Percentiles rank a stretch among this genome's conserved stretches.
phyloP scores from a whole-genome alignment of 1,284 basidiomycete species.

The Puccinia brachypodii region DNA sequence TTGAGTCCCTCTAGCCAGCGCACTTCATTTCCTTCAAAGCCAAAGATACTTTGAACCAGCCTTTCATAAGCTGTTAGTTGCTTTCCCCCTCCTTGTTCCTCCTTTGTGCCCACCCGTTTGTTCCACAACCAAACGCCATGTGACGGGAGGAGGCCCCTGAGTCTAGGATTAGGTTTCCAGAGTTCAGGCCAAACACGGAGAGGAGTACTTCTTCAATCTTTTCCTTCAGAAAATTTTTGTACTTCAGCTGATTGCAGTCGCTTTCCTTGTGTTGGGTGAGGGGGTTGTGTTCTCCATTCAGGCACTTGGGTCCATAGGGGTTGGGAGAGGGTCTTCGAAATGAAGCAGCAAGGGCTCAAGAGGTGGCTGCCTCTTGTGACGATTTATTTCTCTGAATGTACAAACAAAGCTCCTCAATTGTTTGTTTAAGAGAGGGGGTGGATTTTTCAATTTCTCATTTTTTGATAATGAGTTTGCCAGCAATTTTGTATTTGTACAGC shows the following conservation, averaged over 20 bases:
- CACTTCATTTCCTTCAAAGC: no score
- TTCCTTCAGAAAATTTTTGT: background rate
- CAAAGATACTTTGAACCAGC: no score
- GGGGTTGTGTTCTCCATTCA: background rate
- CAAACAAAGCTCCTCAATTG: background rate
- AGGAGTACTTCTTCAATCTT: background rate
- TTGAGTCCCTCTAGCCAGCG: no score
- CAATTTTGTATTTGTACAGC: background rate
- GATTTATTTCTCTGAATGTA: constrained; percentile 7
- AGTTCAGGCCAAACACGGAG: background rate
- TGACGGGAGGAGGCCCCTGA: constrained; percentile 11
- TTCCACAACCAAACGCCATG: no score
- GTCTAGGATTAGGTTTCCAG: background rate
- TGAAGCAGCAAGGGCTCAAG: background rate
- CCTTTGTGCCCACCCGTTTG: no score
- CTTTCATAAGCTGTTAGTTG: no score
- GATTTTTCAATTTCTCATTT: constrained; percentile 9
- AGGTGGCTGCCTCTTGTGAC: background rate
- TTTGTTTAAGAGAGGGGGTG: background rate
- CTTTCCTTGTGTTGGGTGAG: background rate
- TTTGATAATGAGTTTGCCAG: background rate
- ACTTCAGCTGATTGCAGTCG: background rate
- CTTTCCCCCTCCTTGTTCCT: no score
- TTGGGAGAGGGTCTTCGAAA: background rate
- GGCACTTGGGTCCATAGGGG: background rate